Evolutionary conservation across 257 asterid species (phyloP).

Genomic region (Solanum sparsipilum): DNA sequence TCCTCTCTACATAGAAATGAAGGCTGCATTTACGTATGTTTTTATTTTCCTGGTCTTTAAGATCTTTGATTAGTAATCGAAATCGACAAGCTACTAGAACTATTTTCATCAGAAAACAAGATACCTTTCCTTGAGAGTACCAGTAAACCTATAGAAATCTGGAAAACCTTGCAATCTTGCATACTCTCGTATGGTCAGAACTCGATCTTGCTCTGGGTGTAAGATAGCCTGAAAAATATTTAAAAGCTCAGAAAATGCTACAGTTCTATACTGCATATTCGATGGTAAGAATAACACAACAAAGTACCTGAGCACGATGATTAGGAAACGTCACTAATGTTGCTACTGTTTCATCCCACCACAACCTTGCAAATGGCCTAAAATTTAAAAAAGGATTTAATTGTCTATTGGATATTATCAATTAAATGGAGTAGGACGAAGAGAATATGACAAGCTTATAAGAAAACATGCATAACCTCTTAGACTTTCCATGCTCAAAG

Average conservation of each 20-base stretch:
- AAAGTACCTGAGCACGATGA: conserved; percentile 18
- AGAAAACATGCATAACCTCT: conserved; percentile 16
- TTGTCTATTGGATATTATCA: neutral
- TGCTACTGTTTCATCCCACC: conserved; percentile 96
- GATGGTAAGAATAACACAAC: neutral
- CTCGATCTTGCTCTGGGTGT: conserved; percentile 86
- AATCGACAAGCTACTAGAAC: neutral
- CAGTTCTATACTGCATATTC: neutral
- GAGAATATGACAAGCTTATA: neutral
- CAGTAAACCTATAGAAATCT: conserved; percentile 64
- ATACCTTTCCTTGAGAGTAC: conserved; percentile 45
- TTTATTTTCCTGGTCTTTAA: neutral
- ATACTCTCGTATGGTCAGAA: conserved; percentile 63
- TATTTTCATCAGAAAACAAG: neutral
- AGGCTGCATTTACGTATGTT: neutral
- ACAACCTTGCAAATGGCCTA: conserved; percentile 62
- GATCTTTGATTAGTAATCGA: neutral
- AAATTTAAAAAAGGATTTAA: neutral
- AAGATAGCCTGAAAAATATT: conserved; percentile 27
- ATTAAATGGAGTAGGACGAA: neutral
- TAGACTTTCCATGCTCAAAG: conserved; percentile 57
- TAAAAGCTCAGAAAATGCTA: neutral
- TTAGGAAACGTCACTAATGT: conserved; percentile 68
- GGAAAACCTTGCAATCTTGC: conserved; percentile 93
- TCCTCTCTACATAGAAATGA: neutral